Evolutionary conservation across 371 early-diverging fungal species (phyloP).

Genomic region (Mucor indicus): DNA sequence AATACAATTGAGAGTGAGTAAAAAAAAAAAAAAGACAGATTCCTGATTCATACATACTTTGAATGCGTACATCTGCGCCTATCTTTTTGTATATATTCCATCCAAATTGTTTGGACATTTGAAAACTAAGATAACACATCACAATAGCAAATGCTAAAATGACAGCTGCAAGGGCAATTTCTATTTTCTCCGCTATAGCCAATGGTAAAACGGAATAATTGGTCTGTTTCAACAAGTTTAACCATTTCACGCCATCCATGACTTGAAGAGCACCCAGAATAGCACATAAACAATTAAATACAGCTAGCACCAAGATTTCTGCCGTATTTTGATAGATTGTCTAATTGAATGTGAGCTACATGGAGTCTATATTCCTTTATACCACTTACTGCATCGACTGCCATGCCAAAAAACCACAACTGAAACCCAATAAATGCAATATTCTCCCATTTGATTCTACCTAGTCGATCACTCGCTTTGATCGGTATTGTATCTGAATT

Average conservation of each 20-base stretch:
- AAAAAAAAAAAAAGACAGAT: not conserved
- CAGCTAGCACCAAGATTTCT: constrained; percentile 34
- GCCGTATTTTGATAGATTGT: constrained; percentile 45
- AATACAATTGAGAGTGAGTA: not conserved
- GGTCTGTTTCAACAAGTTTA: constrained; percentile 18
- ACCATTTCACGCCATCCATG: constrained; percentile 45
- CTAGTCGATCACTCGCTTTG: constrained; percentile 15
- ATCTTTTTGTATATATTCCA: constrained; percentile 41
- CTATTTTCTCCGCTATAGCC: constrained; percentile 26
- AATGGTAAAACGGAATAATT: constrained; percentile 15
- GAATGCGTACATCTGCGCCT: constrained; percentile 32
- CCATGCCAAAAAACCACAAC: constrained; percentile 26
- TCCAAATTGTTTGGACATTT: constrained; percentile 36
- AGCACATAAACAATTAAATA: constrained; percentile 44
- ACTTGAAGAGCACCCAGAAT: constrained; percentile 43
- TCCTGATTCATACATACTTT: constrained; percentile 8
- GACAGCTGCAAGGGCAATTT: constrained; percentile 22
- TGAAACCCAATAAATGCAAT: constrained; percentile 31
- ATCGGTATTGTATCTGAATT: constrained; percentile 8
- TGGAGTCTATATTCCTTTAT: not conserved
- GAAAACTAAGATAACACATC: constrained; percentile 30
- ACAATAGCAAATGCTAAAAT: constrained; percentile 26
- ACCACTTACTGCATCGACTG: constrained; percentile 44
- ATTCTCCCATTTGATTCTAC: constrained; percentile 30
- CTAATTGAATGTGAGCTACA: too few relatives aligned